Percentiles rank a stretch among this genome's conserved stretches.
phyloP scores from a whole-genome alignment of 768 basidiomycete species.

The Trametes cinnabarina region DNA sequence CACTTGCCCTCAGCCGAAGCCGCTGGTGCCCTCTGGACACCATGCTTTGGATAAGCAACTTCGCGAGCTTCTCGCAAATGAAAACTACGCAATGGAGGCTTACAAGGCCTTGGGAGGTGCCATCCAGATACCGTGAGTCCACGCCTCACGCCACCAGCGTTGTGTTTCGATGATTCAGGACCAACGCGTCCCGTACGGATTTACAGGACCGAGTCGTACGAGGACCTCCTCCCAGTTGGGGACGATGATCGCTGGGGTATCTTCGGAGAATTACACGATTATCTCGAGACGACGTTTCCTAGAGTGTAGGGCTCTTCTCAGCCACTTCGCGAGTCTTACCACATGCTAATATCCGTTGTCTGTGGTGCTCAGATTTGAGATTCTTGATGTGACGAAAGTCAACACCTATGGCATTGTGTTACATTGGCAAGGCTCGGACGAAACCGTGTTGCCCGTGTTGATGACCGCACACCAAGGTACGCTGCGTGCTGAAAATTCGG shows the following conservation, averaged over 20 bases:
- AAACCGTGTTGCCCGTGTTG: constrained; percentile 50
- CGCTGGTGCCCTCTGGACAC: constrained; percentile 30
- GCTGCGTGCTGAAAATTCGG: too few relatives aligned
- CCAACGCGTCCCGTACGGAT: too few relatives aligned
- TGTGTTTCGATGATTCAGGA: too few relatives aligned
- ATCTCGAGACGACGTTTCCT: constrained; percentile 53
- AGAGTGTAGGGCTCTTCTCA: constrained; percentile 47
- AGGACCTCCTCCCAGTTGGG: constrained; percentile 44
- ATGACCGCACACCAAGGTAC: constrained; percentile 55
- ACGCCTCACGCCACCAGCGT: background rate
- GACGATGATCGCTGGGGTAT: constrained; percentile 44
- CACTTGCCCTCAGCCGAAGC: constrained; percentile 37
- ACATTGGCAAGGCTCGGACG: constrained; percentile 54
- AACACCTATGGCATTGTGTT: constrained; percentile 61
- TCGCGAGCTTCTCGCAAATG: constrained; percentile 29
- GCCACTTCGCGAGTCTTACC: background rate
- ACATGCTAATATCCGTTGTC: background rate
- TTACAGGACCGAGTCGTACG: constrained; percentile 31
- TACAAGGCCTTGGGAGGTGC: constrained; percentile 25
- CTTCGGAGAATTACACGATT: constrained; percentile 36
- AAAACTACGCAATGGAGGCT: constrained; percentile 31
- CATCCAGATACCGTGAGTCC: constrained; percentile 34
- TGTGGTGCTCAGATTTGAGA: constrained; percentile 28
- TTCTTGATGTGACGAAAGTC: constrained; percentile 50
- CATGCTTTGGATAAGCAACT: constrained; percentile 32